Evolutionary conservation across 1,284 basidiomycete species (phyloP).

Genomic region (Peniophora sp.): DNA sequence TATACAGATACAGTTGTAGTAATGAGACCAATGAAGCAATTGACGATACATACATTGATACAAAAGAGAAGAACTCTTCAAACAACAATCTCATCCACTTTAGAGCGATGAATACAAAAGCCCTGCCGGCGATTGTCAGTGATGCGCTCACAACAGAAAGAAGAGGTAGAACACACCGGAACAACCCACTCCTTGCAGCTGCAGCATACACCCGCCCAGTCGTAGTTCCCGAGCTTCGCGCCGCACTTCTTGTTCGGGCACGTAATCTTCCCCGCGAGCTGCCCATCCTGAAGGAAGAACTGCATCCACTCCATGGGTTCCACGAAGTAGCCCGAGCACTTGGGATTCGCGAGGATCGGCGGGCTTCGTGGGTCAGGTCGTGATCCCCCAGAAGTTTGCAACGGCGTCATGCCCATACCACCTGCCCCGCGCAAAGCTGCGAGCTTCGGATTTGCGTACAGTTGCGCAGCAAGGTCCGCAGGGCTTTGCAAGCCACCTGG

Average conservation of each 20-base stretch:
- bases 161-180: constrained; percentile 47
- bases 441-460: constrained; percentile 45
- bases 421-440: constrained; percentile 35
- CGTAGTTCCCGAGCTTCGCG: constrained; percentile 90
- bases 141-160: neutral
- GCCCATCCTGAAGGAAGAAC: constrained; percentile 62
- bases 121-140: constrained; percentile 40
- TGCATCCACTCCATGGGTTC: constrained; percentile 99
- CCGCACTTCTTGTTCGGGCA: constrained; percentile 90
- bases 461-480: constrained; percentile 40
- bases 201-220: constrained; percentile 94
- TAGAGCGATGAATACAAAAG: constrained; percentile 84
- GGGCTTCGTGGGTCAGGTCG: constrained; percentile 21
- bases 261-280: constrained; percentile 79
- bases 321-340: constrained; percentile 94
- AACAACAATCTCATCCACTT: constrained; percentile 77
- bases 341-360: constrained; percentile 65
- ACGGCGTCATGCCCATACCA: constrained; percentile 23
- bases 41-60: no score
- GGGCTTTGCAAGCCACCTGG: constrained; percentile 21
- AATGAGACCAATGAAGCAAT: no score
- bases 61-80: no score
- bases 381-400: constrained; percentile 13
- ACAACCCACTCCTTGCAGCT: constrained; percentile 89
- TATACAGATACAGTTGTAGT: no score